Evolutionary conservation across 23 red algal species (phyloP), one percentile per base, ranked within the genome.

Genomic region (Pyropia yezoensis): DNA sequence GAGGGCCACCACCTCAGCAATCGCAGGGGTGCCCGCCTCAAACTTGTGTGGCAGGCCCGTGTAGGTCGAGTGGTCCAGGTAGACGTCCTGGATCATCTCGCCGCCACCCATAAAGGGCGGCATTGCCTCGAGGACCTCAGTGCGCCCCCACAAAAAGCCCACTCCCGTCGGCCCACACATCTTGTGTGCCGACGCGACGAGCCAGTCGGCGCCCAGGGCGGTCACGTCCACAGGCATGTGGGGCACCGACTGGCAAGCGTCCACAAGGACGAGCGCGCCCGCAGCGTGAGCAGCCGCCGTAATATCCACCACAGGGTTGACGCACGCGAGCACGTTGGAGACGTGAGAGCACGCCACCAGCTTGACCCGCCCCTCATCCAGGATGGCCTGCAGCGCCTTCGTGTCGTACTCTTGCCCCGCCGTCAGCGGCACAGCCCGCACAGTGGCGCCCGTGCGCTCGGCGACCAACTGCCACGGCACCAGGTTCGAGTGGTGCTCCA

Each of bases 141-240:
- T 57, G 53, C 77, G 80, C 12, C 85, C 94, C 50, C 74, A 98
- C 49, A 98, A 69, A 73, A 98, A 80, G 17, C 94, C 94, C 27
- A 98, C 85, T 11, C 94, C 94, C 9, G 94, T 90, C 34, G 94
- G 94, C 39, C 78, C 94, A 72, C 94, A 98, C 94, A 98, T 98
- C 54, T 98, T 98, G 70, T 98, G 94, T 16, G 74, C 94, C 2
- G 69, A 79, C 18, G 86, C 94, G 49, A 91, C 94, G 1, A 91
- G 75, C 47, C 80, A 98, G 39, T 98, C 94, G 56, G 79, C 84
- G 34, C 73, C 94, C 7, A 98, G 23, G 14, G 67, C 85, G 28
- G 49, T 52, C 22, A 98, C 94, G 67, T 98, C 88, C 27, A 98
- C 94, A 2, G 85, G 75, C 85, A 98, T 98, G 70, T 98, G 85